phyloP scores from a whole-genome alignment of 2,329 filamentous ascomycete species.

The Fusarium setosum region DNA sequence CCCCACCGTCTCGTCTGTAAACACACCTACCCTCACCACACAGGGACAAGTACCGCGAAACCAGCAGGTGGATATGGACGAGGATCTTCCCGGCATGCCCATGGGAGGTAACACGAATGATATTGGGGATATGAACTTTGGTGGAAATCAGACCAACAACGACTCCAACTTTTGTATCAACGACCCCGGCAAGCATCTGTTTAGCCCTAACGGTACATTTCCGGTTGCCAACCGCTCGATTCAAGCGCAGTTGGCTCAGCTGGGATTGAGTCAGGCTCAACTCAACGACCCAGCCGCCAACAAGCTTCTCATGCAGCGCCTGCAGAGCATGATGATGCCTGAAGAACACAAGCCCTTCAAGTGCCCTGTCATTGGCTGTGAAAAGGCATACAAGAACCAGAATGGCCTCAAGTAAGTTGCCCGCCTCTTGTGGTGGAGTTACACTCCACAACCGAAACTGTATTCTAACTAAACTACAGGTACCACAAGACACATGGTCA shows the following conservation, averaged over 20 bases:
- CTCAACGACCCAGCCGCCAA: constrained; percentile 83
- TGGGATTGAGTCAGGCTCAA: constrained; percentile 80
- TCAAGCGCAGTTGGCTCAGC: constrained; percentile 76
- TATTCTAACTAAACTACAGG: constrained; percentile 51
- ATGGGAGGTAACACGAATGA: constrained; percentile 68
- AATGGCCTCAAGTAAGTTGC: constrained; percentile 89
- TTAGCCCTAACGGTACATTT: constrained; percentile 83
- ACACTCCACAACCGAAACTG: neutral
- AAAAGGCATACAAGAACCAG: constrained; percentile 99
- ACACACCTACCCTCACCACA: constrained; percentile 90
- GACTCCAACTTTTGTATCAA: constrained; percentile 77
- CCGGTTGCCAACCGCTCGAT: constrained; percentile 72
- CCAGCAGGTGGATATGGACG: constrained; percentile 75
- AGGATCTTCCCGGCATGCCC: constrained; percentile 73
- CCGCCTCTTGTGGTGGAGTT: neutral
- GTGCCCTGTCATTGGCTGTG: constrained; percentile 97
- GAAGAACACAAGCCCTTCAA: constrained; percentile 98
- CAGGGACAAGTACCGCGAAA: constrained; percentile 75
- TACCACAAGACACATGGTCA: constrained; percentile 88
- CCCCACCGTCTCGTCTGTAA: constrained; percentile 95
- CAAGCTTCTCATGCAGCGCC: constrained; percentile 65
- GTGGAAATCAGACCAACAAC: constrained; percentile 53
- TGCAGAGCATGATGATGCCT: constrained; percentile 72
- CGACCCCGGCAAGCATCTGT: constrained; percentile 93
- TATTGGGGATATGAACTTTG: constrained; percentile 66